Evolutionary conservation across 169 alveolate genomes (phyloP).

Genomic region (Blepharisma undulans): DNA sequence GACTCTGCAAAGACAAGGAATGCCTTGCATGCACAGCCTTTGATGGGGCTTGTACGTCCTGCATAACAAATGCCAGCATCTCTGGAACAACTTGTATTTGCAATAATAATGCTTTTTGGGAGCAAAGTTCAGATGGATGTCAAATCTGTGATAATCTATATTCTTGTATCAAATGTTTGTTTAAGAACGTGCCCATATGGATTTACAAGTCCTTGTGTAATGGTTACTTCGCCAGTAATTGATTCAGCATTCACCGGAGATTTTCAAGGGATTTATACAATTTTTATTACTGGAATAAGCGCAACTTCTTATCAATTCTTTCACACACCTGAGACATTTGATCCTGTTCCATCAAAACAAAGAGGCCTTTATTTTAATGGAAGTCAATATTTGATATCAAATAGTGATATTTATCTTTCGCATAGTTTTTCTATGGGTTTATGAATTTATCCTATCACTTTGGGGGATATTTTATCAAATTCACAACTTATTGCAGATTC

Average conservation of each 20-base stretch:
- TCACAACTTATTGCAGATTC: background rate
- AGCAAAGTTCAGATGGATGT: background rate
- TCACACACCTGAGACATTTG: background rate
- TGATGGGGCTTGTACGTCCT: background rate
- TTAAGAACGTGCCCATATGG: background rate
- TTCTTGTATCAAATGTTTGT: background rate
- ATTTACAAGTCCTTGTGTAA: background rate
- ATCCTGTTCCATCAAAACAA: constrained; percentile 11
- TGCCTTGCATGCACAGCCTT: background rate
- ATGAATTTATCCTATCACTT: background rate
- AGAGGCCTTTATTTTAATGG: background rate
- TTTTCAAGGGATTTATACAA: background rate
- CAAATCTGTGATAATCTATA: background rate
- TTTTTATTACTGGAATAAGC: background rate
- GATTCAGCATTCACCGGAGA: background rate
- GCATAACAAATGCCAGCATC: background rate
- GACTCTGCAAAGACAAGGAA: background rate
- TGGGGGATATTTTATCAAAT: background rate
- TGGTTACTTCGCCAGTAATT: background rate
- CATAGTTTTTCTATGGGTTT: background rate
- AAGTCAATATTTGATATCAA: background rate
- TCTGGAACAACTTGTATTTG: background rate
- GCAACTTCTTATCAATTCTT: background rate
- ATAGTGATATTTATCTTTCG: background rate
- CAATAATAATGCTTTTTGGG: background rate